Conservation (phyloP, 2,329 filamentous ascomycete species). For the Xylariales sp. region DNA sequence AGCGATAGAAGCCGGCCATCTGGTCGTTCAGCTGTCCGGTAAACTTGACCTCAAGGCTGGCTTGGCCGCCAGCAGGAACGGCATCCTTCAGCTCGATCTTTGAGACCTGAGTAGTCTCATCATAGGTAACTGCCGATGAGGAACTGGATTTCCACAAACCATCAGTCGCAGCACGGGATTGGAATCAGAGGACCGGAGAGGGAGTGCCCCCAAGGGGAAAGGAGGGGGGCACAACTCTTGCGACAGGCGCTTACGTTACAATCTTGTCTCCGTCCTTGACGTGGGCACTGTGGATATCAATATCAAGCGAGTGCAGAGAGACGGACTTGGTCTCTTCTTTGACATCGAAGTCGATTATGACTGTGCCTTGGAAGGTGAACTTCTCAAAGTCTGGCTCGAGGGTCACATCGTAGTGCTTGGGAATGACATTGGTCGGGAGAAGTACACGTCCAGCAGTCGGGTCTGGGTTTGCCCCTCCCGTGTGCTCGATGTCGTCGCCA, state of each 20-base stretch:
- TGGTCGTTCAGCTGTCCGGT: conserved; percentile 79
- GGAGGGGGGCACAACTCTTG: too few species aligned
- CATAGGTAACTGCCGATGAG: conserved; percentile 65
- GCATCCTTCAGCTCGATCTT: conserved; percentile 74
- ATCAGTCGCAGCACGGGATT: neutral
- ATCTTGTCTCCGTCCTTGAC: conserved; percentile 57
- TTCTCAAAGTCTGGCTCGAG: conserved; percentile 87
- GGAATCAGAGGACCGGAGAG: conserved; percentile 9
- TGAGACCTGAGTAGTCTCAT: conserved; percentile 76
- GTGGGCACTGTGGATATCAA: conserved; percentile 74
- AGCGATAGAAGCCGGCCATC: conserved; percentile 97
- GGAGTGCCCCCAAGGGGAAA: too few species aligned
- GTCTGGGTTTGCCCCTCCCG: conserved; percentile 54
- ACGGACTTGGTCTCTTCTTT: conserved; percentile 78
- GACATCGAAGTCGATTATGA: conserved; percentile 83
- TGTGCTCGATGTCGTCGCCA: conserved; percentile 48
- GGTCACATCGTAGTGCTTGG: conserved; percentile 86
- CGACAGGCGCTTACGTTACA: conserved; percentile 42
- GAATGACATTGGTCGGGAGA: conserved; percentile 86
- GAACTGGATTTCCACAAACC: conserved; percentile 42
- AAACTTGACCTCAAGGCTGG: conserved; percentile 72
- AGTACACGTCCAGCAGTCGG: conserved; percentile 64
- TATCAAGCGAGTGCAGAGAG: conserved; percentile 81
- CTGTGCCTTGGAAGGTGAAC: conserved; percentile 80
- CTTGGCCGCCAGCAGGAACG: conserved; percentile 71